phyloP scores from a whole-genome alignment of 768 basidiomycete genomes.

The Strobilomyces echinocephalus region DNA sequence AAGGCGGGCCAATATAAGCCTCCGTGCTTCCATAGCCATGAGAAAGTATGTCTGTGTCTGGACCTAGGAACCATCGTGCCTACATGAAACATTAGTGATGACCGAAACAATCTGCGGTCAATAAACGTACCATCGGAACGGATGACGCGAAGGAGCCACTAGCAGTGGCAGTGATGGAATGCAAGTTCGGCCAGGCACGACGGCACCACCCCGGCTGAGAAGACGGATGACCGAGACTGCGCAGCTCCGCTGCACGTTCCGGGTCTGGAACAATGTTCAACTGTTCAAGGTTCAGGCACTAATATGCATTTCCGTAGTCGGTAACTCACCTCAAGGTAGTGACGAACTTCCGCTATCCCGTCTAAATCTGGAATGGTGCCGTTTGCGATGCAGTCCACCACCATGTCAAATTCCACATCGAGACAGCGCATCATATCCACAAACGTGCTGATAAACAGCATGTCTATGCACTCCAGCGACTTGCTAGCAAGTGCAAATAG shows the following conservation, averaged over 20 bases:
- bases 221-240: conserved; percentile 10
- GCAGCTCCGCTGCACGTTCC: conserved; percentile 8
- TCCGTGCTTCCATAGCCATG: no score
- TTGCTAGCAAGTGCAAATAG: conserved; percentile 5
- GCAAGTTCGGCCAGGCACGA: conserved; percentile 11
- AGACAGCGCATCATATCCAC: background rate
- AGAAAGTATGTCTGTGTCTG: no score
- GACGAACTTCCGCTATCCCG: background rate
- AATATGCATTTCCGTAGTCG: background rate
- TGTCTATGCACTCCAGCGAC: conserved; percentile 2
- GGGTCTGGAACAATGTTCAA: conserved; percentile 3
- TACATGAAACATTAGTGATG: no score
- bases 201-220: conserved; percentile 13
- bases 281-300: background rate
- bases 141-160: conserved; percentile 14
- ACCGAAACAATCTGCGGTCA: no score
- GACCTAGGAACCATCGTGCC: no score
- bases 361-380: background rate
- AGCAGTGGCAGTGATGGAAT: background rate
- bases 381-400: background rate
- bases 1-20: no score
- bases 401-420: background rate
- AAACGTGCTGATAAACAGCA: background rate
- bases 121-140: conserved; percentile 7
- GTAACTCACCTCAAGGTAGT: background rate